Conservation (phyloP, 768 basidiomycete genomes). For the Naganishia randhawae region DNA sequence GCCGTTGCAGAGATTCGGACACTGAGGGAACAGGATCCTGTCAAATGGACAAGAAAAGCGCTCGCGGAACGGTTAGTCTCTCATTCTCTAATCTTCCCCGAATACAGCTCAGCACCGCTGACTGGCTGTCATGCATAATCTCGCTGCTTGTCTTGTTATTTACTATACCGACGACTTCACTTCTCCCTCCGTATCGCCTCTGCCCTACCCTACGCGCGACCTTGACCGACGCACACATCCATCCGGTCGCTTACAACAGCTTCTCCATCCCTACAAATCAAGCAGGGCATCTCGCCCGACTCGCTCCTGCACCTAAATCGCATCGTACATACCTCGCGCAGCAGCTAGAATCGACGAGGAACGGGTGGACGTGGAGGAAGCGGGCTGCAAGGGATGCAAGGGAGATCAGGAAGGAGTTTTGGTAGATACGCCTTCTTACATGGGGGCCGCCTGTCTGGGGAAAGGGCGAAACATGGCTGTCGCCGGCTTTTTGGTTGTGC, state of each 20-base stretch:
- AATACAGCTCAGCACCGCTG: background rate
- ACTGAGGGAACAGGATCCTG: slow-evolving; percentile 31
- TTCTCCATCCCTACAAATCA: slow-evolving; percentile 31
- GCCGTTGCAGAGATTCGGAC: slow-evolving; percentile 34
- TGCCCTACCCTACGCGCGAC: no score
- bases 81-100: background rate
- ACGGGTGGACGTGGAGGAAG: slow-evolving; percentile 45
- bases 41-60: slow-evolving; percentile 36
- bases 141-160: no score
- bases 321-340: slow-evolving; percentile 29
- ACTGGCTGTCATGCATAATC: no score
- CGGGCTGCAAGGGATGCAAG: slow-evolving; percentile 39
- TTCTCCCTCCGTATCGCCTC: no score
- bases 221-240: no score
- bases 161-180: background rate
- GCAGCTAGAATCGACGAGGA: slow-evolving; percentile 31
- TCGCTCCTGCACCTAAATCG: slow-evolving; percentile 36
- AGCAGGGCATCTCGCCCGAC: slow-evolving; percentile 32
- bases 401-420: slow-evolving; percentile 43
- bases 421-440: slow-evolving; percentile 34
- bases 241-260: background rate
- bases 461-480: no score
- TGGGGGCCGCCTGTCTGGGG: background rate
- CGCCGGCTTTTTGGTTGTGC: no score
- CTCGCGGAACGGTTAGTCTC: slow-evolving; percentile 42